Evolutionary conservation across 1,284 basidiomycete species (phyloP).

Genomic region (Rhodotorula sp.): DNA sequence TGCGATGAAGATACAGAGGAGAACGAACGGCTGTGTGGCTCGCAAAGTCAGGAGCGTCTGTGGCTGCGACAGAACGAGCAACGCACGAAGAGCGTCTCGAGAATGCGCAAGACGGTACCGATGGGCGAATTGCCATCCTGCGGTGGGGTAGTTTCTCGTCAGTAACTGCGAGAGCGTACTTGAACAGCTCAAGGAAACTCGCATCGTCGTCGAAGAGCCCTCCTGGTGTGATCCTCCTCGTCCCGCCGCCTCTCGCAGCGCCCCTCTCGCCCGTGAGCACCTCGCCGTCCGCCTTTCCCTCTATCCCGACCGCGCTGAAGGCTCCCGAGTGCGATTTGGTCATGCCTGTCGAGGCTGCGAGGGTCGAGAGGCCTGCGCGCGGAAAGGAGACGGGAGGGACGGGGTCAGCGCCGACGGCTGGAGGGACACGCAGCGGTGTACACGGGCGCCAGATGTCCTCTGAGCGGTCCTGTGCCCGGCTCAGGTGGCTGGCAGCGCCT

Average conservation of each 20-base stretch:
- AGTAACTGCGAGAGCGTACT: neutral
- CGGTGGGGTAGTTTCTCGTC: neutral
- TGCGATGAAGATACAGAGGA: constrained; percentile 41
- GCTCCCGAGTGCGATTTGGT: neutral
- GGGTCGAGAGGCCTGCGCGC: constrained; percentile 6
- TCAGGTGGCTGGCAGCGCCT: no score
- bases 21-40: constrained; percentile 18
- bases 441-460: no score
- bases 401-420: neutral
- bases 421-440: no score
- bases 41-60: neutral
- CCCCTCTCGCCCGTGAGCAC: neutral
- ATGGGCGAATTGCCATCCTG: constrained; percentile 24
- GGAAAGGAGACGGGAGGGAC: neutral
- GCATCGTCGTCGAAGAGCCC: constrained; percentile 15
- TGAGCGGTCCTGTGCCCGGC: no score
- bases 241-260: neutral
- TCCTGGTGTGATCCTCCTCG: neutral
- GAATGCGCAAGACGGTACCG: constrained; percentile 6
- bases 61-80: neutral
- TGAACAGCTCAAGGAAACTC: neutral
- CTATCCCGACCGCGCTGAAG: constrained; percentile 9
- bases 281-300: constrained; percentile 16
- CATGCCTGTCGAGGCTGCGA: neutral
- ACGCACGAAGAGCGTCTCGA: constrained; percentile 20